A percentile compares a stretch with the other conserved stretches of the same genome.
Conservation (phyloP, 345 rosid species). For the Acer saccharum region DNA sequence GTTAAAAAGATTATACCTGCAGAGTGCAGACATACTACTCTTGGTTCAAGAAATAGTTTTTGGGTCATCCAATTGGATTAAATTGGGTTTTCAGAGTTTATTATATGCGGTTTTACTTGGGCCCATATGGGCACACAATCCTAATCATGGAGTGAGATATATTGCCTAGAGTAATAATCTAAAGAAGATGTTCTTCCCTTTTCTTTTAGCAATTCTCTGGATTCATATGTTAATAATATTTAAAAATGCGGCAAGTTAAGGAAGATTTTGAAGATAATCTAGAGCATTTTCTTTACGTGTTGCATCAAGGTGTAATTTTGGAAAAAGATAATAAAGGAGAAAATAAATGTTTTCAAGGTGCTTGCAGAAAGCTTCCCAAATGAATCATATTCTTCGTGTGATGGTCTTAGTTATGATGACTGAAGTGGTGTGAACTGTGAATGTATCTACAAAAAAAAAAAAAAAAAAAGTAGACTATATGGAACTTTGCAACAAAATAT, state of each 20-base stretch:
- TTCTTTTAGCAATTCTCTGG: background rate
- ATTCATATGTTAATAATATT: background rate
- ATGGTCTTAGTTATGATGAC: background rate
- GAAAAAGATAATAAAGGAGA: no score
- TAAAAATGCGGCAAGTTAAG: background rate
- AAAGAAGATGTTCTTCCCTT: background rate
- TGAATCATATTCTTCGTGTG: background rate
- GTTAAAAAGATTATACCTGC: background rate
- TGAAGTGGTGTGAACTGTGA: background rate
- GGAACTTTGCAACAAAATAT: background rate
- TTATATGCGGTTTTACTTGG: background rate
- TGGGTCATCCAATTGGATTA: background rate
- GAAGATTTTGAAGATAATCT: background rate
- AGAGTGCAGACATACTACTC: background rate
- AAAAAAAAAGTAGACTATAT: background rate
- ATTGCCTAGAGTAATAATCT: background rate
- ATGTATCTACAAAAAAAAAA: background rate
- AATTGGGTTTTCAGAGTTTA: conserved; percentile 1
- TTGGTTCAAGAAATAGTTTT: background rate
- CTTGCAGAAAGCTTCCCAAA: background rate
- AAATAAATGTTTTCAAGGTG: background rate
- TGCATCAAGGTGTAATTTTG: background rate
- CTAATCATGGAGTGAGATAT: background rate
- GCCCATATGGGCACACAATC: background rate
- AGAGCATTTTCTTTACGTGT: no score